Evolutionary conservation across 2,329 filamentous ascomycete genomes (phyloP), one percentile per base, ranked within the genome.

Genomic region (Pseudogymnoascus sp.): DNA sequence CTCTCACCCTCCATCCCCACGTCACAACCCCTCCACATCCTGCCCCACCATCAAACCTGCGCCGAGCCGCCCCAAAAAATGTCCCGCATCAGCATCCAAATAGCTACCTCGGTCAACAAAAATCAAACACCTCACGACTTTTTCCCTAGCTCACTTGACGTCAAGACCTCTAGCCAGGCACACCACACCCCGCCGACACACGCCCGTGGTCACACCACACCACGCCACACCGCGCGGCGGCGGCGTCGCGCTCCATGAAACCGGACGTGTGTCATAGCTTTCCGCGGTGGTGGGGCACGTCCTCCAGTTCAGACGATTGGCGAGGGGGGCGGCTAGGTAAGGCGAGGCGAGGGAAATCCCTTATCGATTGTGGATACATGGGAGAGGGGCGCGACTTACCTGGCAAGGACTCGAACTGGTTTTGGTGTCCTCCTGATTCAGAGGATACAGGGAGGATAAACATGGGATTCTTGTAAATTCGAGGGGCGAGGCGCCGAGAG

Each of bases 191-290:
- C 4, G 30, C 30, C 12, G 22, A 43, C 39, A 43, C 20, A 47
- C 41, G 14, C 22, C 41, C 41, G 20, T 47, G 22, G 22, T 28
- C 25, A 50, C 25, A 50, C n/a, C 25, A 28, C 43, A 15, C n/a
- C n/a, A 28, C 43, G 9, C n/a, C n/a, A 33, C 30, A 7, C 9
- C 9, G 30, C 30, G 30, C 7, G 7, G 30, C 30, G 30, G 41
- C 43, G 41, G 41, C 43, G 25, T 50, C 43, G 43, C 43, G 43
- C 43, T 30, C 25, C 43, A 18, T 50, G 43, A 50, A 50, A 50
- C 43, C 43, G 43, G 25, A 50, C 25, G 2, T 50, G 43, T 50
- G 43, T 30, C 43, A 50, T 50, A 50, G 43, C 43, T 50, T 25
- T 18, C 18, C 18, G n/a, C 9, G 25, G 43, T 50, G 25, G 43